These are phyloP conservation scores for Meyerozyma carpophila DNA, from an alignment of 1,139 yeast species.

Conservation along the genomic window DNA sequence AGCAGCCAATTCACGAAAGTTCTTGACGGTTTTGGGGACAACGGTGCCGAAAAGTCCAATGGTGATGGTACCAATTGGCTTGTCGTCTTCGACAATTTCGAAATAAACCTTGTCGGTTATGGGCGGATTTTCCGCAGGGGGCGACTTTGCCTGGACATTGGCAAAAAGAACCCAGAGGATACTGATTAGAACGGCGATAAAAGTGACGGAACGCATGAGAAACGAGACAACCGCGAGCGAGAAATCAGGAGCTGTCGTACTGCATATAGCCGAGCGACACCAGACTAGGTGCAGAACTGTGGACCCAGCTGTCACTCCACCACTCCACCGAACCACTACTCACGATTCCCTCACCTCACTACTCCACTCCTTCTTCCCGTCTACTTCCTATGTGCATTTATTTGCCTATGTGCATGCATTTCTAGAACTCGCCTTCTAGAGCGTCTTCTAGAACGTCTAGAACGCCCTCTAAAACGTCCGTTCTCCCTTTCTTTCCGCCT, in stretches of 20 bases:
- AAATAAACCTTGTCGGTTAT: slow-evolving; percentile 77
- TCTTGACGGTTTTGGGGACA: slow-evolving; percentile 56
- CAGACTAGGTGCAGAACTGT: too few relatives aligned
- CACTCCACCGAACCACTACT: too few relatives aligned
- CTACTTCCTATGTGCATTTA: slow-evolving; percentile 2
- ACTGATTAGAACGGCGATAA: slow-evolving; percentile 17
- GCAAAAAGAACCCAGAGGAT: slow-evolving; percentile 17
- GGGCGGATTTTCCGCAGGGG: slow-evolving; percentile 44
- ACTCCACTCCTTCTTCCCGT: too few relatives aligned
- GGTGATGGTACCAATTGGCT: slow-evolving; percentile 60
- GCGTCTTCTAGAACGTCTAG: too few relatives aligned
- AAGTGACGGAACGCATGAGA: slow-evolving; percentile 25
- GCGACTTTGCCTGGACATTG: slow-evolving; percentile 18
- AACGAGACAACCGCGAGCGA: too few relatives aligned
- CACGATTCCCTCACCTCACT: too few relatives aligned
- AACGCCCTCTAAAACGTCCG: slow-evolving; percentile 7
- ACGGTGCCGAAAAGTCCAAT: slow-evolving; percentile 68
- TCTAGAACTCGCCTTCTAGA: too few relatives aligned
- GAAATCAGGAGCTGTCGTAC: too few relatives aligned
- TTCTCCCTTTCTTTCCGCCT: slow-evolving; percentile 10
- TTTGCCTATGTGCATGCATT: too few relatives aligned
- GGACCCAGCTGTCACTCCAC: too few relatives aligned
- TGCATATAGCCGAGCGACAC: too few relatives aligned
- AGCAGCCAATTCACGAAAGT: slow-evolving; percentile 53
- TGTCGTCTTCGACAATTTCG: slow-evolving; percentile 79